Percentiles rank a stretch among this genome's conserved stretches.
These are phyloP conservation scores for Cystobasidium onofrii DNA, from an alignment of 768 basidiomycete genomes.

Conservation along the genomic window DNA sequence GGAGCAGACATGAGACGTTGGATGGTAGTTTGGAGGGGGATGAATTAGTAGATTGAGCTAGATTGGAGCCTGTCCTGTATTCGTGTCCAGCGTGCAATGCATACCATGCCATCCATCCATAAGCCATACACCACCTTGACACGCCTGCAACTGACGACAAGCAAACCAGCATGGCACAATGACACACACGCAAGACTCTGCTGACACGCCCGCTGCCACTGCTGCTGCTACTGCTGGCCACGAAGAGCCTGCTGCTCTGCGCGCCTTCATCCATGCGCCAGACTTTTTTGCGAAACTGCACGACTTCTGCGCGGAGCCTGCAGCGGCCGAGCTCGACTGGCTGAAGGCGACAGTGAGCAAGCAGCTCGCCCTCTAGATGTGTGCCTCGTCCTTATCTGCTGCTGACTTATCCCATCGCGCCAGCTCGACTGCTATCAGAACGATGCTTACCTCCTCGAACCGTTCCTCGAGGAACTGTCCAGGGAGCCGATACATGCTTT, in stretches of 20 bases:
- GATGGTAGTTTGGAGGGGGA: too few relatives aligned
- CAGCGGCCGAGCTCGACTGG: neutral
- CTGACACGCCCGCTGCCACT: too few relatives aligned
- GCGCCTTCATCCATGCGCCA: conserved; percentile 2
- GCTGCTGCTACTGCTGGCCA: neutral
- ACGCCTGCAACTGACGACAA: neutral
- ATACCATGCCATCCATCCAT: neutral
- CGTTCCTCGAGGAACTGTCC: conserved; percentile 42
- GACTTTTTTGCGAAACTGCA: neutral
- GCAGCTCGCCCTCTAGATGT: neutral
- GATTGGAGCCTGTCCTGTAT: too few relatives aligned
- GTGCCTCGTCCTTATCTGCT: neutral
- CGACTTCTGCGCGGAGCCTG: neutral
- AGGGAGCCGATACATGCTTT: neutral
- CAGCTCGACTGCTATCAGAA: conserved; percentile 88
- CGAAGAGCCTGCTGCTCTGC: neutral
- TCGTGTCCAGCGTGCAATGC: too few relatives aligned
- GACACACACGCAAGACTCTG: too few relatives aligned
- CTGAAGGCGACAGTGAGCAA: neutral
- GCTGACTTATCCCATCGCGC: neutral
- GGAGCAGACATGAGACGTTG: conserved; percentile 18
- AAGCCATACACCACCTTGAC: too few relatives aligned
- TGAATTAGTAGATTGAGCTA: too few relatives aligned
- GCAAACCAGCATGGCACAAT: too few relatives aligned
- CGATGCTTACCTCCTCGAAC: conserved; percentile 83